Conservation (phyloP, 257 asterid genomes). For the Fraxinus anomala region DNA sequence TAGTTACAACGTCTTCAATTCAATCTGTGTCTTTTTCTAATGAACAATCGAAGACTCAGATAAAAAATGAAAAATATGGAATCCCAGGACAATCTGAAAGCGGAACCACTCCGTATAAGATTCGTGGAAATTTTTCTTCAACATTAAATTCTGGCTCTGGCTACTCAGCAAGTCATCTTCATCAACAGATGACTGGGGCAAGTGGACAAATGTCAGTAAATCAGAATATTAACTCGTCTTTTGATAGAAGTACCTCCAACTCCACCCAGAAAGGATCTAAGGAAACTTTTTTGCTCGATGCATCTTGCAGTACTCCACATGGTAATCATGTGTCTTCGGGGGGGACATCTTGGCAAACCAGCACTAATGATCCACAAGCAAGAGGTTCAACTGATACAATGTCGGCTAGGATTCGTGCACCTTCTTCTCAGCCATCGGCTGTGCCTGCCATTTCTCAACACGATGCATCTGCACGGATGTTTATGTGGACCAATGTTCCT, state of each 20-base stretch:
- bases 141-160: conserved; percentile 50
- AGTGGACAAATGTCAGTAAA: conserved; percentile 48
- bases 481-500: conserved; percentile 48
- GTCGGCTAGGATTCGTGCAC: conserved; percentile 33
- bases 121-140: conserved; percentile 49
- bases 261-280: conserved; percentile 47
- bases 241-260: conserved; percentile 34
- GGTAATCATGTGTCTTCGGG: conserved; percentile 37
- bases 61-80: conserved; percentile 41
- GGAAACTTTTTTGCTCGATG: conserved; percentile 45
- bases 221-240: conserved; percentile 38
- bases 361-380: conserved; percentile 39
- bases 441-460: conserved; percentile 36
- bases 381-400: conserved; percentile 41
- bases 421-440: conserved; percentile 41
- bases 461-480: conserved; percentile 34
- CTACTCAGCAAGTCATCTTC: conserved; percentile 48
- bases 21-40: conserved; percentile 44
- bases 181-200: conserved; percentile 41
- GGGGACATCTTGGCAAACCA: conserved; percentile 33
- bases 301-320: conserved; percentile 35
- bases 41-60: conserved; percentile 46
- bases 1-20: conserved; percentile 38
- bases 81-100: conserved; percentile 39
- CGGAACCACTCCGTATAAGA: conserved; percentile 39